Conservation (phyloP, 2,329 filamentous ascomycete species). For the Myriosclerotinia scirpicola region DNA sequence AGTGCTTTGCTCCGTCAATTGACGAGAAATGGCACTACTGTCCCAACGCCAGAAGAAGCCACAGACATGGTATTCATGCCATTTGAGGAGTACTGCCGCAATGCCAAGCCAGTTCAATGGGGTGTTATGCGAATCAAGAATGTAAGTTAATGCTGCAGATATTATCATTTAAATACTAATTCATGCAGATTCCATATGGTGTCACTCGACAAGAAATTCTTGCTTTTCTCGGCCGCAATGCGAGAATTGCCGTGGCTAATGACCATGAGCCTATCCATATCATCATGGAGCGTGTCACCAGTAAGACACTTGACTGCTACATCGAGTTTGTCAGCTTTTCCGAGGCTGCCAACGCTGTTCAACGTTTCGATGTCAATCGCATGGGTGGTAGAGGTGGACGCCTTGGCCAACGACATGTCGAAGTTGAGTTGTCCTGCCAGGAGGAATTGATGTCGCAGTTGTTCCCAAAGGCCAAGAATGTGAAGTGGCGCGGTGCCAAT, state of each 20-base stretch:
- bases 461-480: constrained; percentile 58
- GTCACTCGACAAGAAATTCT: constrained; percentile 55
- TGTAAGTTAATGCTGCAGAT: constrained; percentile 35
- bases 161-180: constrained; percentile 21
- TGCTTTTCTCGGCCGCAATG: constrained; percentile 59
- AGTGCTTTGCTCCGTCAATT: constrained; percentile 29
- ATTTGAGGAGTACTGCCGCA: constrained; percentile 42
- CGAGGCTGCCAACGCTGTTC: constrained; percentile 55
- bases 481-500: constrained; percentile 53
- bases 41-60: constrained; percentile 36
- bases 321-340: constrained; percentile 56
- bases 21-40: constrained; percentile 30
- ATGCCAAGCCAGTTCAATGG: constrained; percentile 33
- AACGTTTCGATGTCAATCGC: constrained; percentile 47
- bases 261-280: constrained; percentile 59
- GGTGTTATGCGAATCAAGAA: constrained; percentile 44
- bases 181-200: constrained; percentile 54
- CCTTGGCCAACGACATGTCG: constrained; percentile 58
- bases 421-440: constrained; percentile 58
- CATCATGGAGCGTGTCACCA: constrained; percentile 62
- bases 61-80: constrained; percentile 39
- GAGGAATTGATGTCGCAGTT: constrained; percentile 59
- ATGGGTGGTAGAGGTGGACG: constrained; percentile 46
- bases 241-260: constrained; percentile 53
- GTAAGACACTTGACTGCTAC: constrained; percentile 62